These are phyloP conservation scores for Paramyrothecium roridum DNA, from an alignment of 2,329 filamentous ascomycete species.

Conservation along the genomic window DNA sequence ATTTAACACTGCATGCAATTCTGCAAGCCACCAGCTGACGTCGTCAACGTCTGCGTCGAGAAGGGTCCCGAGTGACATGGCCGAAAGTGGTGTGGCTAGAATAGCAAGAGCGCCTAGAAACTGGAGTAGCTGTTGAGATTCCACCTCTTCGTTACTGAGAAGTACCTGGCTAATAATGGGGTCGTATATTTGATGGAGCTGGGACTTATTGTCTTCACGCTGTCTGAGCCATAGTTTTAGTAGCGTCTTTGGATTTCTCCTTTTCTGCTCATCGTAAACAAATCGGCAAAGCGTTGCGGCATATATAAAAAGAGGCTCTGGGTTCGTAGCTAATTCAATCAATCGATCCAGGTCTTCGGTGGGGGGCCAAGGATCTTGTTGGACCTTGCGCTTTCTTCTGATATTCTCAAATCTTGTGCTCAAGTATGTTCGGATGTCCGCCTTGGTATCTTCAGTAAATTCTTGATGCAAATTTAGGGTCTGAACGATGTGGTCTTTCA, in stretches of 20 bases:
- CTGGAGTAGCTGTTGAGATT: conserved; percentile 18
- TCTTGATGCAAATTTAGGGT: conserved; percentile 33
- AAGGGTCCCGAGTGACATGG: conserved; percentile 18
- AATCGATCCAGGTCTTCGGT: conserved; percentile 7
- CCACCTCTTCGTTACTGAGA: neutral
- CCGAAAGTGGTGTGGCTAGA: conserved; percentile 25
- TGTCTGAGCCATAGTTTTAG: conserved; percentile 16
- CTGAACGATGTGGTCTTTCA: conserved; percentile 13
- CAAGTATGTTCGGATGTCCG: conserved; percentile 33
- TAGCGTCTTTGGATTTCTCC: conserved; percentile 11
- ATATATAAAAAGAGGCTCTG: conserved; percentile 29
- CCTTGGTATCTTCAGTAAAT: conserved; percentile 20
- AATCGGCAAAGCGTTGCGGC: conserved; percentile 27
- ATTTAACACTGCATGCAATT: conserved; percentile 30
- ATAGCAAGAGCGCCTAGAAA: conserved; percentile 26
- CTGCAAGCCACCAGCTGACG: conserved; percentile 16
- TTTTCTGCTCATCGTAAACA: conserved; percentile 13
- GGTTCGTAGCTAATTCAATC: conserved; percentile 17
- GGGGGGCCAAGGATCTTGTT: conserved; percentile 26
- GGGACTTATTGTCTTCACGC: neutral
- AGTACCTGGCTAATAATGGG: neutral
- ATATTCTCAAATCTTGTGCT: neutral
- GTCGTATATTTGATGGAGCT: neutral
- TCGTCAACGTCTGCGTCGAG: conserved; percentile 12
- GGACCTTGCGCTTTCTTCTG: no score